Evolutionary conservation across 1,284 basidiomycete genomes (phyloP).

Genomic region (Porodaedalea pini): DNA sequence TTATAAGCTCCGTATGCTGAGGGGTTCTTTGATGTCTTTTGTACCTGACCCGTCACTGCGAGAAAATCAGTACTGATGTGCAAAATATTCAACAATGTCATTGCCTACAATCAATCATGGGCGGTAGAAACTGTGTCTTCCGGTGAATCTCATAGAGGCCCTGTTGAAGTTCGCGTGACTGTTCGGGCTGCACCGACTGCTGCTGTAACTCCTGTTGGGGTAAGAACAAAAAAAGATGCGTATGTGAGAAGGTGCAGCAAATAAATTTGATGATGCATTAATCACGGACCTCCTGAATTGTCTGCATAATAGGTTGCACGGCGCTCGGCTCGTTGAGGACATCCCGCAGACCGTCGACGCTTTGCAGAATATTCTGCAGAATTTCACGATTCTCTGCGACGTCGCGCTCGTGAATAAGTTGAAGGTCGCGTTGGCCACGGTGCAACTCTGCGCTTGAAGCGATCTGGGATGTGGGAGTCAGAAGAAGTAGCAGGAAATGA

Average conservation of each 20-base stretch:
- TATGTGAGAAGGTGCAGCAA: conserved; percentile 27
- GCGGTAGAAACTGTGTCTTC: conserved; percentile 36
- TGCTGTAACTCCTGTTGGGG: conserved; percentile 27
- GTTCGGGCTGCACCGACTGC: conserved; percentile 31
- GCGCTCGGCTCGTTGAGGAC: conserved; percentile 19
- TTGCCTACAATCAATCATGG: conserved; percentile 38
- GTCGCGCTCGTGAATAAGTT: conserved; percentile 33
- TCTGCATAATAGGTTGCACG: conserved; percentile 39
- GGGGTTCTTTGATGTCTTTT: conserved; percentile 29
- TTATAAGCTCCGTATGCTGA: conserved; percentile 37
- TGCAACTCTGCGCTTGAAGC: conserved; percentile 29
- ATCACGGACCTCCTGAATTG: conserved; percentile 37
- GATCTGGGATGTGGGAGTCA: conserved; percentile 33
- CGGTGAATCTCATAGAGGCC: conserved; percentile 37
- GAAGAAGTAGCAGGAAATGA: neutral
- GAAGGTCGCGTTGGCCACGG: conserved; percentile 26
- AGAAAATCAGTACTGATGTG: neutral
- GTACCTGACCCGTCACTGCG: conserved; percentile 43
- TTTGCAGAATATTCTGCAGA: conserved; percentile 34
- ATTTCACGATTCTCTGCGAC: conserved; percentile 38
- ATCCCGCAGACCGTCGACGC: conserved; percentile 32
- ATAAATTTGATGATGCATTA: conserved; percentile 3
- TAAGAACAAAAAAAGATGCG: neutral
- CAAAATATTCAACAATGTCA: neutral
- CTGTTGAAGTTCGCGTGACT: conserved; percentile 31